Conservation (phyloP, 2,329 filamentous ascomycete species). For the Alternaria brassicae region DNA sequence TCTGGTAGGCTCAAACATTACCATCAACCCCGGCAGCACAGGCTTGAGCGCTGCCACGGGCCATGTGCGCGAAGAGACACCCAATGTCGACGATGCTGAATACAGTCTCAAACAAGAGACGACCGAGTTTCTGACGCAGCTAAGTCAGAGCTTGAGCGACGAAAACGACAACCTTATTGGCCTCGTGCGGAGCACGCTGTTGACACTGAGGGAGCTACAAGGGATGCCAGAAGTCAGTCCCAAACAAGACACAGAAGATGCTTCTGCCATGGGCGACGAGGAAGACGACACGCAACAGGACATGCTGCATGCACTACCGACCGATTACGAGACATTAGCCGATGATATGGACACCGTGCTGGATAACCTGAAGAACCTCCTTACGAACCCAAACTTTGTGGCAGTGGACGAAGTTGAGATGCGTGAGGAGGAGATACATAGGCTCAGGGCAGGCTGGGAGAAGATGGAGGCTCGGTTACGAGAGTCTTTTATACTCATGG, state of each 20-base stretch:
- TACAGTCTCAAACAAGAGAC: conserved; percentile 85
- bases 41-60: conserved; percentile 34
- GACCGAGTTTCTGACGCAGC: conserved; percentile 84
- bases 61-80: conserved; percentile 62
- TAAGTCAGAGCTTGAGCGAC: conserved; percentile 83
- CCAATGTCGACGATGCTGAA: conserved; percentile 60
- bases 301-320: conserved; percentile 58
- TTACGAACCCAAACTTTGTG: conserved; percentile 96
- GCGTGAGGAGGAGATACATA: conserved; percentile 88
- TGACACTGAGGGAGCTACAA: conserved; percentile 71
- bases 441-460: conserved; percentile 85
- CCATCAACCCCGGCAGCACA: conserved; percentile 50
- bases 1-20: conserved; percentile 57
- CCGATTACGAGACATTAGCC: conserved; percentile 72
- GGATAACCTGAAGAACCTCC: conserved; percentile 78
- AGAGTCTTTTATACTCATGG: conserved; percentile 88
- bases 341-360: conserved; percentile 78
- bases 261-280: conserved; percentile 40
- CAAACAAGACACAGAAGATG: conserved; percentile 32
- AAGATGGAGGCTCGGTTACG: conserved; percentile 92
- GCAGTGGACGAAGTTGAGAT: conserved; percentile 91
- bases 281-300: conserved; percentile 41
- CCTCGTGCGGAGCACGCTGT: conserved; percentile 74
- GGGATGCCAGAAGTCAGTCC: conserved; percentile 56
- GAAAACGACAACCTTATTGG: conserved; percentile 86